Evolutionary conservation across 148 eudicot species (phyloP), one percentile per base, ranked within the genome.

Genomic region (Pouteria glomerata): DNA sequence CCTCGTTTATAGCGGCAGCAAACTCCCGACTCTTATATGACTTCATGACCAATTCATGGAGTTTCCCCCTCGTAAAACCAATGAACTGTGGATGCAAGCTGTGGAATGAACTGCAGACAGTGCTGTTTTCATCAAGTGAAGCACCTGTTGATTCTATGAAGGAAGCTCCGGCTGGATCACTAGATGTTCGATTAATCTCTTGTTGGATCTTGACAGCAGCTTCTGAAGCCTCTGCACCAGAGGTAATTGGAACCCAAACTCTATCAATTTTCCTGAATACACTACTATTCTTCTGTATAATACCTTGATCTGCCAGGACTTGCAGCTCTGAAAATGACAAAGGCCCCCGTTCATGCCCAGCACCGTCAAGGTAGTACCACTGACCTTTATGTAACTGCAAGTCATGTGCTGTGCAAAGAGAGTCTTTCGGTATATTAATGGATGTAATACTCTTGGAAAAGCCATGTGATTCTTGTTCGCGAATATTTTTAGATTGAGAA

Each of bases 31-130:
- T 94, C 83, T 85, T 94, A 73, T 86, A 91, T 42, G 93, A 85
- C 75, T 88, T 94, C 98, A 94, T 94, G 42, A 94, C 92, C 71
- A 94, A 78, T 58, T 94, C 98, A 84, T 94, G 98, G 69, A 94
- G 98, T 82, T 85, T 94, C 75, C 98, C 98, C 34, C 89, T 84
- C 42, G 98, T 88, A 80, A 86, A 91, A 26, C 98, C 97, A 77
- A 91, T 84, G 77, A 91, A 94, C 71, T 94, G 98, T 8, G 98
- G 98, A 65, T 91, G 90, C 85, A 85, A 61, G 74, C 71, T 77
- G 68, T 94, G 88, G 74, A 94, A 91, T n/a, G 82, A 76, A 77
- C 72, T 70, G 33, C 86, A 76, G 29, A 63, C 44, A 13, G 31
- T 72, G 71, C 73, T 77, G 67, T 68, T 74, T 51, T 67, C 70